Evolutionary conservation across 805 yeast genomes (phyloP), one percentile per base, ranked within the genome.

Genomic region (Nakazawaea peltata): DNA sequence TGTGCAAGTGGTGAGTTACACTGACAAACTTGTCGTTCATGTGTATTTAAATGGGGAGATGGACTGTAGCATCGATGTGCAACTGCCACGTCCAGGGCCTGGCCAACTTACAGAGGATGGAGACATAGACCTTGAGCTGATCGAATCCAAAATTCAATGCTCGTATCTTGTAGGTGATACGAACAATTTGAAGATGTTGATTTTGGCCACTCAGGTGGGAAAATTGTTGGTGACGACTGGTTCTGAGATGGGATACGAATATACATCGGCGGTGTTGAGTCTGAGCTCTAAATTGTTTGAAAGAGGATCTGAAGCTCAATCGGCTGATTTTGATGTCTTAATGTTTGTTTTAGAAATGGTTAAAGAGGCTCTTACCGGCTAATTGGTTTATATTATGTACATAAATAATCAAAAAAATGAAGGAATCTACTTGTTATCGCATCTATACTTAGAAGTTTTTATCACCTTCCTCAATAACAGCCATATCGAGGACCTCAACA

Each of bases 401-500:
- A n/a, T n/a, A n/a, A n/a, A n/a, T n/a, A n/a, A n/a, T n/a, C n/a
- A n/a, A n/a, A n/a, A n/a, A n/a, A n/a, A n/a, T n/a, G n/a, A n/a
- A n/a, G n/a, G n/a, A n/a, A n/a, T n/a, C n/a, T n/a, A n/a, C n/a
- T n/a, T n/a, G n/a, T n/a, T n/a, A n/a, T n/a, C n/a, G n/a, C n/a
- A n/a, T n/a, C n/a, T n/a, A 21, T 21, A 10, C 23, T 15, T 21
- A 37, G 25, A 32, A 32, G 30, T 42, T 50, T 15, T 37, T 49
- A 14, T 63, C 70, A n/a, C 65, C 65, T 37, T 77, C 80, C 42
- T 74, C 77, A n/a, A 81, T 67, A 9, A 84, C 95, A 12, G 94
- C 90, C 81, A 83, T 80, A 46, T 86, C 95, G 41, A 88, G 58
- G 6, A 88, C 92, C 54, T 88, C 95, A 4, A 87, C 66, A 2